Evolutionary conservation across 108 stramenopile genomes (phyloP), one percentile per base, ranked within the genome.

Genomic region (Fistulifera solaris): DNA sequence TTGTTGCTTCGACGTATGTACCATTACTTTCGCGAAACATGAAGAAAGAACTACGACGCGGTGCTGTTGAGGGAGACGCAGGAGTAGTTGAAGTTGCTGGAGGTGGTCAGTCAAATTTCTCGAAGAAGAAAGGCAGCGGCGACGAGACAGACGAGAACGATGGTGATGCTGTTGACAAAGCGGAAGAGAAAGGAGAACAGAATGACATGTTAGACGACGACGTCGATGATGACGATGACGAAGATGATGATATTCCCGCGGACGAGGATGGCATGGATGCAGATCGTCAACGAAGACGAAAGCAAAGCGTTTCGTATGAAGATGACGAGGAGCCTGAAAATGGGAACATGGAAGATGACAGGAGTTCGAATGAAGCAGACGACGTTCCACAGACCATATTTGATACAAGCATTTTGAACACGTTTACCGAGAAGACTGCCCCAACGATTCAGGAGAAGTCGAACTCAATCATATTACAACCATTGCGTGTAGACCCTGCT

Each of bases 21-120:
- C 75, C 87, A 6, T 85, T 79, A 47, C 72, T 99, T 11, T 65
- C 81, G 40, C 23, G 54, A 14, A 67, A 87, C 1, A 93, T 99
- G 88, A 76, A 81, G 57, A 60, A 58, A 54, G 94, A 95, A 59
- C 65, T 91, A 58, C 76, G 71, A 38, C 71, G 89, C 8, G 78
- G 75, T 26, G 72, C 62, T 24, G 54, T 70, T 25, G 81, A 75
- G 31, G 71, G 76, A 42, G 67, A 55, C 24, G 65, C 63, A n/a
- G 59, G n/a, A 42, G 55, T 51, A 0, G 48, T 38, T 42, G 61
- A 72, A 63, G 48, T 50, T 63, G 27, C 50, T 18, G 44, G 35
- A 45, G 55, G 56, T 67, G 31, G 31, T 8, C 8, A 6, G 8
- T 35, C 31, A 6, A 35, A 35, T 8, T 35, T 35, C 8, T 35